A percentile compares a stretch with the other conserved stretches of the same genome.
These are phyloP conservation scores for Aspergillus brunneoviolaceus DNA, from an alignment of 2,329 filamentous ascomycete genomes.

Conservation along the genomic window DNA sequence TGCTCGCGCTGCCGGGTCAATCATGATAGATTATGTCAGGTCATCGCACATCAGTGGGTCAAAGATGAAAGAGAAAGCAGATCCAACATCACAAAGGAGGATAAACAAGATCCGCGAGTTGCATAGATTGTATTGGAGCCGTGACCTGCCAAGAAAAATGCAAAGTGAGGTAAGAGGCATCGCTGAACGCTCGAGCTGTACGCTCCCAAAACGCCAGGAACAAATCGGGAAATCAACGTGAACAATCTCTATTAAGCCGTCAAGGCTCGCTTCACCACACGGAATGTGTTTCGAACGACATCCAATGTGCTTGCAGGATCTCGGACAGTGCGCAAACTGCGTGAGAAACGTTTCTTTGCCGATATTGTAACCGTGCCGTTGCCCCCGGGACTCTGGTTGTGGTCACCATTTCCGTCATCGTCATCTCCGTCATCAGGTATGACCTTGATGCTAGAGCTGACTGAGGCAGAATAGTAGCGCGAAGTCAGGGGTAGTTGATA, in stretches of 20 bases:
- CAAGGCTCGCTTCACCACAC: slow-evolving; percentile 27
- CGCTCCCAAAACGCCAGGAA: not conserved
- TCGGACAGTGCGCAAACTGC: slow-evolving; percentile 5
- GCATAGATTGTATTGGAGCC: not conserved
- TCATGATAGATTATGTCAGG: slow-evolving; percentile 14
- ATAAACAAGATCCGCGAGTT: slow-evolving; percentile 7
- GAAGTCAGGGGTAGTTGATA: slow-evolving; percentile 68
- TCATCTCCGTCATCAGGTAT: slow-evolving; percentile 36
- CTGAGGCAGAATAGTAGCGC: slow-evolving; percentile 51
- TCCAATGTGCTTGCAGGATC: slow-evolving; percentile 11
- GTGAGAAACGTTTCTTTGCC: slow-evolving; percentile 7
- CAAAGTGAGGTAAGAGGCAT: not conserved
- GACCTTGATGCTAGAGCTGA: slow-evolving; percentile 44
- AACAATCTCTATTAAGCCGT: slow-evolving; percentile 27
- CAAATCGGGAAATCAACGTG: not conserved
- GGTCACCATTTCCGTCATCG: slow-evolving; percentile 18
- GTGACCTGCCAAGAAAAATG: not conserved
- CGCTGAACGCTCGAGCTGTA: not conserved
- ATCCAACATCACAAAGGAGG: slow-evolving; percentile 15
- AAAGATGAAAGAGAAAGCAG: slow-evolving; percentile 1
- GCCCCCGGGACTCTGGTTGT: slow-evolving; percentile 19
- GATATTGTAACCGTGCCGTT: slow-evolving; percentile 33
- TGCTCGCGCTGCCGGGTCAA: slow-evolving; percentile 15
- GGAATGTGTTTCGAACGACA: slow-evolving; percentile 11
- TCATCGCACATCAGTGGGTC: slow-evolving; percentile 15